phyloP scores from a whole-genome alignment of 2,329 filamentous ascomycete genomes.

The Phaeophleospora eucalypticola region DNA sequence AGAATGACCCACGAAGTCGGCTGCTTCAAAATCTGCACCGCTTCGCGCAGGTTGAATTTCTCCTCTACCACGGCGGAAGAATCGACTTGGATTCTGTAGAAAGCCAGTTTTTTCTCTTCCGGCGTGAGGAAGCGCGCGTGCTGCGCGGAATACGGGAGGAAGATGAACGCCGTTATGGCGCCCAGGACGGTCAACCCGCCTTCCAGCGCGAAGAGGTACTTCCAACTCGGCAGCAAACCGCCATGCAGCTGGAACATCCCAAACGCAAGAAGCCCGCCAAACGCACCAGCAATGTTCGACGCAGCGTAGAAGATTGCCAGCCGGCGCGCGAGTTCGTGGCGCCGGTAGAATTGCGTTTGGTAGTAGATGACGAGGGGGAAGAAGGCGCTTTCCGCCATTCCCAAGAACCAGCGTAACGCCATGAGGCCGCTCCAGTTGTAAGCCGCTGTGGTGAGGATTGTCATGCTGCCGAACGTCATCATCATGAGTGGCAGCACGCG shows the following conservation, averaged over 20 bases:
- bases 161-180: conserved; percentile 62
- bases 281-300: conserved; percentile 67
- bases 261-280: conserved; percentile 57
- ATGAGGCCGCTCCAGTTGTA: conserved; percentile 63
- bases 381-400: conserved; percentile 61
- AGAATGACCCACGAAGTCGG: conserved; percentile 54
- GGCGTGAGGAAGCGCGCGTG: conserved; percentile 62
- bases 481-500: conserved; percentile 55
- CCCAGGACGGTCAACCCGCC: conserved; percentile 55
- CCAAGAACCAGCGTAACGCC: conserved; percentile 65
- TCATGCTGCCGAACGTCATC: conserved; percentile 63
- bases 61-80: conserved; percentile 62
- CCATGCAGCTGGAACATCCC: conserved; percentile 57
- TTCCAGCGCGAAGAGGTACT: conserved; percentile 63
- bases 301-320: conserved; percentile 73
- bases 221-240: conserved; percentile 53
- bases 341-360: conserved; percentile 60
- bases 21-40: conserved; percentile 51
- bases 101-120: conserved; percentile 65
- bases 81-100: conserved; percentile 71
- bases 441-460: conserved; percentile 54
- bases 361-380: conserved; percentile 67
- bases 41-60: conserved; percentile 50
- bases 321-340: conserved; percentile 65
- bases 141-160: conserved; percentile 61